These are phyloP conservation scores for Dioscorea dumetorum DNA, from an alignment of 106 monocot genomes.

Conservation along the genomic window DNA sequence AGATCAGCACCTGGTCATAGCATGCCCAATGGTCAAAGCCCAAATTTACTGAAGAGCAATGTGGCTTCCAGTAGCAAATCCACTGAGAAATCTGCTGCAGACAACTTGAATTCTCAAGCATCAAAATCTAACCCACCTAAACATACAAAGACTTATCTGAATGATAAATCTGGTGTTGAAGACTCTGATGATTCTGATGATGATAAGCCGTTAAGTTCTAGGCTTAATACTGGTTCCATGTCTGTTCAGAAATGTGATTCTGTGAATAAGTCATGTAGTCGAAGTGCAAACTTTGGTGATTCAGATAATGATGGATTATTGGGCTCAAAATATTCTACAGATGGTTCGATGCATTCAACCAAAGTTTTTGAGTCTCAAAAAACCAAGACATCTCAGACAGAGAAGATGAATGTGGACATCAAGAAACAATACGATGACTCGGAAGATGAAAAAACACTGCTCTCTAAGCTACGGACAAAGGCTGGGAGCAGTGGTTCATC, in stretches of 20 bases:
- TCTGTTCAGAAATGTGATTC: background rate
- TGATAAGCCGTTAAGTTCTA: constrained; percentile 11
- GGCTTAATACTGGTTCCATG: constrained; percentile 1
- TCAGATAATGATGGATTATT: constrained; percentile 57
- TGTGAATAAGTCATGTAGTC: constrained; percentile 2
- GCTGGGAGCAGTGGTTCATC: constrained; percentile 8
- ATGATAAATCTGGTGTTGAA: constrained; percentile 8
- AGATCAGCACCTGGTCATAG: constrained; percentile 5
- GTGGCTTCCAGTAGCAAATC: constrained; percentile 8
- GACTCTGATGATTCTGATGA: constrained; percentile 30
- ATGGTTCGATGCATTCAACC: background rate
- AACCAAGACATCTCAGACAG: background rate
- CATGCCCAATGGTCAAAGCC: constrained; percentile 6
- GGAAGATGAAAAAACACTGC: constrained; percentile 16
- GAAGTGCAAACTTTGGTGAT: constrained; percentile 11
- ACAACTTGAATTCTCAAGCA: background rate
- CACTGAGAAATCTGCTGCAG: background rate
- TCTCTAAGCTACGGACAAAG: constrained; percentile 32
- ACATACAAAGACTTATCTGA: background rate
- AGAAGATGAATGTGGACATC: constrained; percentile 1
- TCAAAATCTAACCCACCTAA: constrained; percentile 10
- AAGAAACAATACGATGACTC: constrained; percentile 18
- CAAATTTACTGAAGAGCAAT: constrained; percentile 17
- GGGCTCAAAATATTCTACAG: constrained; percentile 1
- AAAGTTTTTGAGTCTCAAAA: constrained; percentile 1